Base-by-base conservation (phyloP, 2,329 filamentous ascomycete genomes). In the Alternaria longipes region DNA sequence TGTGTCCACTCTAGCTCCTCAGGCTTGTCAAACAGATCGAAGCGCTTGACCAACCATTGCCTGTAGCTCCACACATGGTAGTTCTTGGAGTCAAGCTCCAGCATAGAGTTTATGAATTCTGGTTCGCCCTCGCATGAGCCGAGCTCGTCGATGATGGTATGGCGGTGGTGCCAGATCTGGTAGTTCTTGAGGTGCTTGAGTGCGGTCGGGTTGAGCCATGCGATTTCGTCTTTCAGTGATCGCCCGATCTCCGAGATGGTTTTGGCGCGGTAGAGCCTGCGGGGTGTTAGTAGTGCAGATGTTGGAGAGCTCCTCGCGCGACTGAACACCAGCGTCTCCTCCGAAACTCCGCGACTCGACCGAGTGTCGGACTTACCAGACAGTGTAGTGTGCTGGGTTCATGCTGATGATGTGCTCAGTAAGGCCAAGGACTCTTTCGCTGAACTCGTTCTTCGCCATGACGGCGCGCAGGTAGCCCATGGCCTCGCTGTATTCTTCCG, bases 31-130 rank as follows among this genome's bases (percentile, higher is more conserved):
- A 75, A 78, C 46, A 89, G 80, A 52, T 78, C 78, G 78, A 91
- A 89, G 51, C 86, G 82, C 67, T 87, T 85, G 79, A 97, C 84
- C 81, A 90, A 76, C 88, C 90, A 84, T 77, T 97, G 93, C 60
- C 95, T 86, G 82, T 98, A 99, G 56, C 90, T 93, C 95, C 95
- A 99, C 49, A 98, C 95, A 77, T 99, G 95, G 78, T 99, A 98
- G 83, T 99, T 99, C 82, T 99, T 99, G 51, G 91, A 88, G 77
- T 99, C 95, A 70, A 91, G 86, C 41, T 85, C 86, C 56, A 99
- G 89, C 87, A 99, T 98, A 47, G 85, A 80, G 60, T 85, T 86
- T 61, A 97, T 86, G 78, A 98, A 98, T 14, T 84, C 84, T 20
- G 85, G 84, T 81, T 99, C 95, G 4, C 86, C 87, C 4, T 83